A percentile compares a stretch with the other conserved stretches of the same genome.
Evolutionary conservation across 805 yeast genomes (phyloP).

Genomic region (Saturnispora galanensis): DNA sequence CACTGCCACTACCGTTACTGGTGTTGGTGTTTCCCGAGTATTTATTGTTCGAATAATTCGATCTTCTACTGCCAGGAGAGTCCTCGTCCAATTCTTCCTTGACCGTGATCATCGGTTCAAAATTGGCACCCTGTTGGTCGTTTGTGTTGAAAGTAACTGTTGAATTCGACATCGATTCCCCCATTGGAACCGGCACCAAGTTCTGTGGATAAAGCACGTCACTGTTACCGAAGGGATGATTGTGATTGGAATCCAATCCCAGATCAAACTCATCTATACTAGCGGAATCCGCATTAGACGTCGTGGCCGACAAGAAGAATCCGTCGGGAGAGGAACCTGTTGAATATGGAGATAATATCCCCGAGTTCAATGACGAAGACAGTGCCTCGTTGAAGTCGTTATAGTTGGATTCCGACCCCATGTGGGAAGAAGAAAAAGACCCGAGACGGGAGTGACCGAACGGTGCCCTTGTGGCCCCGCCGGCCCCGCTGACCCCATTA

Average conservation of each 20-base stretch:
- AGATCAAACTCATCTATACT: slow-evolving; percentile 10
- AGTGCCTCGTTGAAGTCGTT: slow-evolving; percentile 25
- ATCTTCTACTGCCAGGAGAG: slow-evolving; percentile 6
- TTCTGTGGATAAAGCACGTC: slow-evolving; percentile 13
- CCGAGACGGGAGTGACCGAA: slow-evolving; percentile 11
- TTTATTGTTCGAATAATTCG: slow-evolving; percentile 8
- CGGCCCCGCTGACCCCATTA: too few relatives aligned
- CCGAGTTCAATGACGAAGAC: slow-evolving; percentile 22
- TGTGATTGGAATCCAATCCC: slow-evolving; percentile 6
- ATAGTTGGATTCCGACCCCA: slow-evolving; percentile 22
- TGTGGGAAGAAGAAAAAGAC: slow-evolving; percentile 16
- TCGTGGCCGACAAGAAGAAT: slow-evolving; percentile 19
- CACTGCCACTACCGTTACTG: slow-evolving; percentile 7
- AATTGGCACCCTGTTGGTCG: slow-evolving; percentile 2
- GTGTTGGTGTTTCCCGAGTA: background rate
- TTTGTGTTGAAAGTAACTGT: slow-evolving; percentile 21
- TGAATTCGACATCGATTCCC: slow-evolving; percentile 22
- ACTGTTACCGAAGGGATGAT: background rate
- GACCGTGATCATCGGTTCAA: slow-evolving; percentile 3
- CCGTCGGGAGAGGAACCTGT: slow-evolving; percentile 31
- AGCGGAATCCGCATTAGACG: slow-evolving; percentile 13
- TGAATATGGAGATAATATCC: slow-evolving; percentile 27
- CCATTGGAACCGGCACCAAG: slow-evolving; percentile 21
- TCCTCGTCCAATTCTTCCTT: slow-evolving; percentile 8
- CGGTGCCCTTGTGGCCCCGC: too few relatives aligned